phyloP scores from a whole-genome alignment of 1,284 basidiomycete species.

The Puccinia coronata region DNA sequence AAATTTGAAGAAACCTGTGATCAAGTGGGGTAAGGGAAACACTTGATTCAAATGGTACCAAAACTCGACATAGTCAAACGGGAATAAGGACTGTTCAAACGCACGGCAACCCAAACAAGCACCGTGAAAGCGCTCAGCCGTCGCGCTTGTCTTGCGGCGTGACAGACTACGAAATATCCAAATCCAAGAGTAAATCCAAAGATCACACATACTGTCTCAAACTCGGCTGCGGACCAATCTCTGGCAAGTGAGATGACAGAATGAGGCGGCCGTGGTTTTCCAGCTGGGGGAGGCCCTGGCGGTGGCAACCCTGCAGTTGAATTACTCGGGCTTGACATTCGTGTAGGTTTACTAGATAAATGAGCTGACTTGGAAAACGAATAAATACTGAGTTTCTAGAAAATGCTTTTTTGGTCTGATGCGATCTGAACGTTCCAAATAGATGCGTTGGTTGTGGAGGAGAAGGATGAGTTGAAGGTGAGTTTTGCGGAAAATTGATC shows the following conservation, averaged over 20 bases:
- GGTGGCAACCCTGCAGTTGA: not conserved
- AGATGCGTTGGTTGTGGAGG: not conserved
- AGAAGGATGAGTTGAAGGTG: not conserved
- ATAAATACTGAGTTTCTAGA: too few species aligned
- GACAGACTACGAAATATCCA: conserved; percentile 9
- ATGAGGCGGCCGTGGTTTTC: too few species aligned
- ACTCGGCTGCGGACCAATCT: not conserved
- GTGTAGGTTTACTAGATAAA: too few species aligned
- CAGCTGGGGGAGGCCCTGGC: too few species aligned
- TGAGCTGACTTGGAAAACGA: too few species aligned
- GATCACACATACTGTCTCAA: not conserved
- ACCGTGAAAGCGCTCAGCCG: not conserved
- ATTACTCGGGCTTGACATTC: not conserved
- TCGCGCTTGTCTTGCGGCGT: not conserved
- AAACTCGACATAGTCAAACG: not conserved
- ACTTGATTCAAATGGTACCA: not conserved
- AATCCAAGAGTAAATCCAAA: conserved; percentile 11
- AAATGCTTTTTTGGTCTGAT: too few species aligned
- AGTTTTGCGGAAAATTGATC: too few species aligned
- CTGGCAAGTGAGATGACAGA: not conserved
- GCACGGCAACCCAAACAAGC: not conserved
- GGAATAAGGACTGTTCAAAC: not conserved
- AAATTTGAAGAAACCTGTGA: not conserved
- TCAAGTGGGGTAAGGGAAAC: not conserved
- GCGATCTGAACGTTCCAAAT: not conserved